phyloP scores from a whole-genome alignment of 257 asterid species.

The Gentiana macrophylla region DNA sequence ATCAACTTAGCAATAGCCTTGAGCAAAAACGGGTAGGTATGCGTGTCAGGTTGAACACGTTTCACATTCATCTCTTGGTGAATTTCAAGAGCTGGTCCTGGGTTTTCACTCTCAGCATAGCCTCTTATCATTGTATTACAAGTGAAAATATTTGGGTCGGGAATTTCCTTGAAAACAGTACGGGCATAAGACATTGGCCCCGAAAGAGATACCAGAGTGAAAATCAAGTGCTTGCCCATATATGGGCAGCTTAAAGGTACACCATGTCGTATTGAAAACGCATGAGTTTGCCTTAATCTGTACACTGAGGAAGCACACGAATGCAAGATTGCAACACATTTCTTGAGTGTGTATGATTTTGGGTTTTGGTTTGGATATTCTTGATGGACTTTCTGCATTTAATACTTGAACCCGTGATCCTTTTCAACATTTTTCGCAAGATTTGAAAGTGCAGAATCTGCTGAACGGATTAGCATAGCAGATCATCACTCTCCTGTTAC shows the following conservation, averaged over 20 bases:
- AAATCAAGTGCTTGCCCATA: constrained; percentile 64
- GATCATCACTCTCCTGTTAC: not conserved
- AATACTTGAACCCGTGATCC: not conserved
- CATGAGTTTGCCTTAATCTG: constrained; percentile 56
- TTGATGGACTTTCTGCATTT: not conserved
- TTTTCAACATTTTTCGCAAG: not conserved
- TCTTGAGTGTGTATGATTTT: constrained; percentile 38
- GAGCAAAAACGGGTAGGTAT: constrained; percentile 68
- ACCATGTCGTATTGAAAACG: constrained; percentile 64
- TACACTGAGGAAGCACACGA: constrained; percentile 55
- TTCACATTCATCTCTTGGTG: constrained; percentile 30
- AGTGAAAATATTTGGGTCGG: constrained; percentile 53
- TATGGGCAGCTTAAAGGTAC: constrained; percentile 39
- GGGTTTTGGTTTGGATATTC: constrained; percentile 9
- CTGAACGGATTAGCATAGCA: not conserved
- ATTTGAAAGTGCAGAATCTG: not conserved
- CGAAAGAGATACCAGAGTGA: constrained; percentile 39
- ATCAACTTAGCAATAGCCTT: constrained; percentile 57
- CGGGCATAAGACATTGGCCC: constrained; percentile 64
- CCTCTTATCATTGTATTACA: constrained; percentile 84
- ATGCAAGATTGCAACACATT: constrained; percentile 63
- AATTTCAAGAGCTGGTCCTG: constrained; percentile 46
- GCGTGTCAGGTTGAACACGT: constrained; percentile 42
- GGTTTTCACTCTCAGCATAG: constrained; percentile 69
- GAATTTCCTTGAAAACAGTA: constrained; percentile 41